phyloP scores from a whole-genome alignment of 371 early-diverging fungal genomes.

The Mucor lusitanicus region DNA sequence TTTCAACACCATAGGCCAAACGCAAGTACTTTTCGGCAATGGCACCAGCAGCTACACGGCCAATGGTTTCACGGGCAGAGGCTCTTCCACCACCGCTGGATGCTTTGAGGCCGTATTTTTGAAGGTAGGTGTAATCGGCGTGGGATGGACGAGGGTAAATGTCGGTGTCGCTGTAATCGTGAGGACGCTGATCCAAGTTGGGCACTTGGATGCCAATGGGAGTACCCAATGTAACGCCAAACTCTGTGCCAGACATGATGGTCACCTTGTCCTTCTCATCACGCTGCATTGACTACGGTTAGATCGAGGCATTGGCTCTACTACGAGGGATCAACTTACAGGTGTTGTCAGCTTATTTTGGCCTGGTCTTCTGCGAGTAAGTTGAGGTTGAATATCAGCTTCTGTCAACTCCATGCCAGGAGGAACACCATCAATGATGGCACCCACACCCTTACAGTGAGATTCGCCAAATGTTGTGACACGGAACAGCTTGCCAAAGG shows the following conservation, averaged over 20 bases:
- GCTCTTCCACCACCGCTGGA: slow-evolving; percentile 94
- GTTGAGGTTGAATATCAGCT: slow-evolving; percentile 90
- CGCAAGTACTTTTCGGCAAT: slow-evolving; percentile 94
- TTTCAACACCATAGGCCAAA: slow-evolving; percentile 81
- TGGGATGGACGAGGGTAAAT: slow-evolving; percentile 94
- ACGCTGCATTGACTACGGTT: slow-evolving; percentile 1
- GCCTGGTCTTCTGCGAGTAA: slow-evolving; percentile 92
- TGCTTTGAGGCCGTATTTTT: slow-evolving; percentile 96
- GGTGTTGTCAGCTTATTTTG: slow-evolving; percentile 95
- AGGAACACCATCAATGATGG: slow-evolving; percentile 95
- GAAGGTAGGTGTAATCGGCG: slow-evolving; percentile 95
- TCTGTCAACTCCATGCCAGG: slow-evolving; percentile 91
- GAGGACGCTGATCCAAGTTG: slow-evolving; percentile 95
- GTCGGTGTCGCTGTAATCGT: slow-evolving; percentile 94
- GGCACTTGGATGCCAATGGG: slow-evolving; percentile 92
- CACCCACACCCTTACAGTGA: slow-evolving; percentile 97
- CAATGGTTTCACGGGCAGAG: slow-evolving; percentile 96
- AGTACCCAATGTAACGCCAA: slow-evolving; percentile 92
- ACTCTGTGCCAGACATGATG: slow-evolving; percentile 93
- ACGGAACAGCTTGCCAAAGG: slow-evolving; percentile 78
- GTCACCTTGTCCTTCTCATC: slow-evolving; percentile 60
- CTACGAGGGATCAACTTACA: slow-evolving; percentile 44
- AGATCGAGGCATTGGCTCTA: background rate
- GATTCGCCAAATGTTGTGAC: slow-evolving; percentile 98
- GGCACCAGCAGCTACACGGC: slow-evolving; percentile 95